Base-by-base conservation (phyloP, 31 red algal genomes). In the Asparagopsis taxiformis region DNA sequence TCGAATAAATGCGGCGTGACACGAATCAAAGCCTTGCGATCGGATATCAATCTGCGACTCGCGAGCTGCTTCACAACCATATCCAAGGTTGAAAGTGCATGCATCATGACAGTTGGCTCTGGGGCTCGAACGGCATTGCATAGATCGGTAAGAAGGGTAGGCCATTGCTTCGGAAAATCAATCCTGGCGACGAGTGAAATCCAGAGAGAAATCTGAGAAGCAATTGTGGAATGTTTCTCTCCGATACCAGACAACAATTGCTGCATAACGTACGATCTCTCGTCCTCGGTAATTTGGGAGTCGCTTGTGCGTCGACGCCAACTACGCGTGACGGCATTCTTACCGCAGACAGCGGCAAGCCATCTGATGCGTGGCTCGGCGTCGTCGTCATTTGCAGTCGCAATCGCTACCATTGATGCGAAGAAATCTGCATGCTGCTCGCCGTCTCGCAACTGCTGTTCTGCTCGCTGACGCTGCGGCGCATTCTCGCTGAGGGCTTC, bases 261-360 rank as follows among this genome's bases (percentile, higher is more conserved):
- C 0, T 43, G 35, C 20, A 37, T 56, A 4, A 89, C 74, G 32
- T 58, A 72, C 2, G 20, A 32, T 3, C 75, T 33, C 29, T 89
- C 85, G 25, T 79, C 85, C 1, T 80, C 75, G 1, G 85, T 80
- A 46, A 89, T 59, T 26, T 37, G 65, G 3, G 51, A 63, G 7
- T 57, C 29, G 36, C 50, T 34, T 31, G 32, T 50, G 21, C 74
- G 52, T 55, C 85, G 72, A 6, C 85, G 85, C 85, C 85, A 89
- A 21, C 66, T 71, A 8, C 72, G 62, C 16, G 67, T 49, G 0
- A 80, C 62, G 46, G 72, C 74, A 51, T 89, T 89, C 38, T 89
- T 89, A 1, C 60, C 74, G 32, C 65, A 65, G 4, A 79, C 74
- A 39, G 85, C 85, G 21, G 85, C 74, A 36, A 89, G 48, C 85